phyloP scores from a whole-genome alignment of 2,329 filamentous ascomycete species.

The Neofusicoccum parvum region DNA sequence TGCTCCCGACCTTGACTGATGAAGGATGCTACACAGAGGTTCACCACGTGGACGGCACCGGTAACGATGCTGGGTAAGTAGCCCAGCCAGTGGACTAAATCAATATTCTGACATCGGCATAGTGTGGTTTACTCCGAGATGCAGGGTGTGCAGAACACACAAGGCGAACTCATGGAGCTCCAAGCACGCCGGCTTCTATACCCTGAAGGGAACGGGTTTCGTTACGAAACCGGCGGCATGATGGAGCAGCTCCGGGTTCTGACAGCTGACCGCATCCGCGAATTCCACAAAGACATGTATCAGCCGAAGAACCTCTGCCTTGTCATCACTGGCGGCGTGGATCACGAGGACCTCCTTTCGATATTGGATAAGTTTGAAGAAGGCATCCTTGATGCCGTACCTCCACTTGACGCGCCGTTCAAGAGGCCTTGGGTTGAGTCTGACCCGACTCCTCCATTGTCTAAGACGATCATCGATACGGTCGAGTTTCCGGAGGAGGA shows the following conservation, averaged over 20 bases:
- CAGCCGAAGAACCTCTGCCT: conserved; percentile 94
- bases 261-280: conserved; percentile 86
- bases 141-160: conserved; percentile 89
- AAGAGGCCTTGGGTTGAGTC: conserved; percentile 91
- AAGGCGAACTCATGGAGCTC: conserved; percentile 84
- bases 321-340: conserved; percentile 87
- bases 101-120: conserved; percentile 22
- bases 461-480: conserved; percentile 71
- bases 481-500: conserved; percentile 96
- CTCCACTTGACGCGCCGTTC: conserved; percentile 73
- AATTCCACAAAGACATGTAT: conserved; percentile 96
- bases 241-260: conserved; percentile 86
- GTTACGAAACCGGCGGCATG: conserved; percentile 98
- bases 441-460: conserved; percentile 70
- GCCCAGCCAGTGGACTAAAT: conserved; percentile 20
- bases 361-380: conserved; percentile 88
- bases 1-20: conserved; percentile 89
- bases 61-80: conserved; percentile 75
- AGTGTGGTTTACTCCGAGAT: conserved; percentile 97
- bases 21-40: conserved; percentile 94
- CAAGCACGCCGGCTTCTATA: conserved; percentile 79
- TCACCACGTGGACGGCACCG: conserved; percentile 89
- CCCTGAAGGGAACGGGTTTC: conserved; percentile 85
- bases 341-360: conserved; percentile 76
- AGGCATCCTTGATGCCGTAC: conserved; percentile 80